Evolutionary conservation across 31 red algal genomes (phyloP).

Genomic region (Asparagopsis taxiformis): DNA sequence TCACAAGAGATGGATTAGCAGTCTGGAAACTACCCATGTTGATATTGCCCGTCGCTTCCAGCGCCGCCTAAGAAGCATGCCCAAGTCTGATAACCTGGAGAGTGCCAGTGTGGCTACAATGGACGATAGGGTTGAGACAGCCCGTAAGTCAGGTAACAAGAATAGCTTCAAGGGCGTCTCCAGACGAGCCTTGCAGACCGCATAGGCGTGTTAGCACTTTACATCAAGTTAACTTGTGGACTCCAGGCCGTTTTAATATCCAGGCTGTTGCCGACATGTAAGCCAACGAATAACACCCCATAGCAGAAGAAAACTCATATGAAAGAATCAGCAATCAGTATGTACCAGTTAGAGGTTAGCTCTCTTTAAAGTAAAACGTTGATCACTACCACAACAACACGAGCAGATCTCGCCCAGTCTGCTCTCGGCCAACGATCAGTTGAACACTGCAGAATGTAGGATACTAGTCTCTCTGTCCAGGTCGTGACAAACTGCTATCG

Average conservation of each 20-base stretch:
- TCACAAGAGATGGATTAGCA: conserved; percentile 67
- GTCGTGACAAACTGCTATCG: no score
- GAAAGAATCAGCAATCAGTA: conserved; percentile 1
- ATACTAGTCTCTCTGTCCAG: no score
- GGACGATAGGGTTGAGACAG: conserved; percentile 35
- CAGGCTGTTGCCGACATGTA: background rate
- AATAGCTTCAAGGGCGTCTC: conserved; percentile 17
- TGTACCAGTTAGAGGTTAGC: background rate
- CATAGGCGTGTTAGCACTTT: background rate
- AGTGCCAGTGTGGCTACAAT: background rate
- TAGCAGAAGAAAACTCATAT: background rate
- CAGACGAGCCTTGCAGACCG: background rate
- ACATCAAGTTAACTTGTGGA: background rate
- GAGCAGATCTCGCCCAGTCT: no score
- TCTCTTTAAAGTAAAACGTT: no score
- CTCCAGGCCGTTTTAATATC: no score
- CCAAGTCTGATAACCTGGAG: conserved; percentile 32
- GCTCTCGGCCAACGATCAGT: no score
- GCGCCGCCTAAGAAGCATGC: conserved; percentile 52
- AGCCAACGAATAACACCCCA: background rate
- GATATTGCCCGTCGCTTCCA: conserved; percentile 60
- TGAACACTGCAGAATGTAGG: no score
- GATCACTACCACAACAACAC: no score
- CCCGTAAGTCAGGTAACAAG: conserved; percentile 25
- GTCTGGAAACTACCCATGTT: conserved; percentile 60